phyloP scores from a whole-genome alignment of 495 filamentous ascomycete genomes.

The Tuber calosporum region DNA sequence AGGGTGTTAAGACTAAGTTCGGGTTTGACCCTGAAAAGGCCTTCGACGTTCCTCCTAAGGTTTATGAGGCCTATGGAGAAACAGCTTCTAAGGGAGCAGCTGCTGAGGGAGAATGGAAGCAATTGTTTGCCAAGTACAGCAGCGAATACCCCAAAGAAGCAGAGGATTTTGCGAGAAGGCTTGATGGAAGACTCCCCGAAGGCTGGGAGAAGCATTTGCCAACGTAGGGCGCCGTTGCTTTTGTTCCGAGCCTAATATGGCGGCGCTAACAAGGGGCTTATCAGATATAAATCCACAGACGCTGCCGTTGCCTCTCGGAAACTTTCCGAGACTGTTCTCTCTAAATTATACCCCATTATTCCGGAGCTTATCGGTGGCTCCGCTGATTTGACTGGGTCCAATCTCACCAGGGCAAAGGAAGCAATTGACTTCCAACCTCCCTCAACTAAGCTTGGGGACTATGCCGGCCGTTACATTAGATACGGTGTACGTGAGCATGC shows the following conservation, averaged over 20 bases:
- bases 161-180: slow-evolving; percentile 73
- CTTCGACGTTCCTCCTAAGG: slow-evolving; percentile 89
- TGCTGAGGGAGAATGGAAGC: slow-evolving; percentile 90
- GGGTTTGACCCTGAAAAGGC: slow-evolving; percentile 91
- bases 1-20: slow-evolving; percentile 84
- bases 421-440: slow-evolving; percentile 97
- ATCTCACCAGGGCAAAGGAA: slow-evolving; percentile 96
- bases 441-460: slow-evolving; percentile 73
- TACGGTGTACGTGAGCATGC: slow-evolving; percentile 96
- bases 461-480: slow-evolving; percentile 85
- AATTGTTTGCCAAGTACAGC: slow-evolving; percentile 80
- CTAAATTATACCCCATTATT: slow-evolving; percentile 72
- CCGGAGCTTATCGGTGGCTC: slow-evolving; percentile 94
- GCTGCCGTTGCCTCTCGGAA: slow-evolving; percentile 82
- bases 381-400: slow-evolving; percentile 95
- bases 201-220: slow-evolving; percentile 96
- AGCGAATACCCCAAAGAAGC: slow-evolving; percentile 65
- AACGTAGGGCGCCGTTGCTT: slow-evolving; percentile 40
- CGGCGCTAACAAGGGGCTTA: slow-evolving; percentile 8
- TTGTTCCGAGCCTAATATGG: background rate
- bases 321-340: slow-evolving; percentile 87
- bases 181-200: slow-evolving; percentile 77
- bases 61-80: slow-evolving; percentile 85
- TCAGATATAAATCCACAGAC: slow-evolving; percentile 73
- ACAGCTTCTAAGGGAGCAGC: slow-evolving; percentile 76